Conservation (phyloP, 1,139 yeast genomes). For the Saccharomyces hybrid region DNA sequence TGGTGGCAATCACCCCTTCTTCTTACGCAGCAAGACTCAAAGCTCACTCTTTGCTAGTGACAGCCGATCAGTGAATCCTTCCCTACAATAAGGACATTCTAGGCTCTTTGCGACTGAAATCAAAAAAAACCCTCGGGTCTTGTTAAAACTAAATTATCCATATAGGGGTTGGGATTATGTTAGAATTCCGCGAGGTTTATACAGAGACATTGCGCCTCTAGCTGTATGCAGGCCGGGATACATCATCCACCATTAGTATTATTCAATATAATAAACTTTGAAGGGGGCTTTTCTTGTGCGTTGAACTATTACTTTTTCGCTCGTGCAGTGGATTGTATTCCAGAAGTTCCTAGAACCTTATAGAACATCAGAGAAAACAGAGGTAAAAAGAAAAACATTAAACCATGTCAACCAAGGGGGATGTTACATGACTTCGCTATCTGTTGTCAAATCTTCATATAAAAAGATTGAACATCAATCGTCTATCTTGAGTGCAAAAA, state of each 20-base stretch:
- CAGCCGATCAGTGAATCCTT: neutral
- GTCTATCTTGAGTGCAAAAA: neutral
- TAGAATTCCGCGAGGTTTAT: neutral
- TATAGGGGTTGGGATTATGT: neutral
- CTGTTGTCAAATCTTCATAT: neutral
- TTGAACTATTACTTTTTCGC: neutral
- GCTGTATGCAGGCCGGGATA: neutral
- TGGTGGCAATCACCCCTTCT: neutral
- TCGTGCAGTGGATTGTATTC: neutral
- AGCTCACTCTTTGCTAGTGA: neutral
- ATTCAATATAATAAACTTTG: neutral
- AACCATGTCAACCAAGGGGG: neutral
- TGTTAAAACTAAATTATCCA: neutral
- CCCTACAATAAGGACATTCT: neutral
- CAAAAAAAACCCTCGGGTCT: neutral
- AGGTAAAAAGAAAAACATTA: neutral
- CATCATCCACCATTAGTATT: neutral
- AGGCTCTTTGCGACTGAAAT: neutral
- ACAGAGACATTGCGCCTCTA: neutral
- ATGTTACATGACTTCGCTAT: neutral
- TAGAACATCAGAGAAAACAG: constrained; percentile 4
- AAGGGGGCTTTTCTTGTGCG: neutral
- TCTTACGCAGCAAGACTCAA: neutral
- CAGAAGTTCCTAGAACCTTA: constrained; percentile 6
- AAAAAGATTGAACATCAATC: neutral